Evolutionary conservation across 768 basidiomycete genomes (phyloP).

Genomic region (Russula sp.): DNA sequence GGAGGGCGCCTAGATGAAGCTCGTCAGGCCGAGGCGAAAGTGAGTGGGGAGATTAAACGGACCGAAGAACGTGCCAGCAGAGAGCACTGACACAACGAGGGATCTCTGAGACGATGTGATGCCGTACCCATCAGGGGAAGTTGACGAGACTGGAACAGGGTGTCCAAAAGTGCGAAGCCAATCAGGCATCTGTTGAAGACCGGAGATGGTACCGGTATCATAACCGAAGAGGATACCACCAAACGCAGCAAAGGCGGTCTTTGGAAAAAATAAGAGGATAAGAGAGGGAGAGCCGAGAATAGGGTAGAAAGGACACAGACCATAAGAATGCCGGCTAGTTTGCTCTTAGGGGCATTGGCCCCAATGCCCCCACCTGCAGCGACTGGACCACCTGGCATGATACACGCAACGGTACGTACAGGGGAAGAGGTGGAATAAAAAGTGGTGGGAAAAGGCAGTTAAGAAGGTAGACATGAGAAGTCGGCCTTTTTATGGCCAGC

Average conservation of each 20-base stretch:
- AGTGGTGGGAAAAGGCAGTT: neutral
- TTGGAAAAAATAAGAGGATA: neutral
- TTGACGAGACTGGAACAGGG: conserved; percentile 21
- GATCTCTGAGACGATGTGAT: conserved; percentile 41
- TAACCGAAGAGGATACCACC: conserved; percentile 50
- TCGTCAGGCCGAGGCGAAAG: neutral
- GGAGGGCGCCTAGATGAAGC: conserved; percentile 39
- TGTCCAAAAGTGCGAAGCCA: conserved; percentile 48
- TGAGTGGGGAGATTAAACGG: conserved; percentile 18
- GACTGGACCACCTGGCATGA: conserved; percentile 23
- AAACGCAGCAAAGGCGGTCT: conserved; percentile 33
- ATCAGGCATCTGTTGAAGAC: conserved; percentile 60
- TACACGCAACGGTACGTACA: neutral
- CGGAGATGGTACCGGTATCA: conserved; percentile 80
- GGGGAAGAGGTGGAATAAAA: neutral
- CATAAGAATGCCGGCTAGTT: conserved; percentile 32
- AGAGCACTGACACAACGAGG: conserved; percentile 61
- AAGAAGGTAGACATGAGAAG: neutral
- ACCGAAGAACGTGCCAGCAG: conserved; percentile 83
- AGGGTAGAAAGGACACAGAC: conserved; percentile 17
- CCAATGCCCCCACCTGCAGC: conserved; percentile 17
- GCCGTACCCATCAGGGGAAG: conserved; percentile 23
- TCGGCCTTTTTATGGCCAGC: conserved; percentile 8
- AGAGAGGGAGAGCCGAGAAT: neutral
- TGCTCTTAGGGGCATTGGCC: conserved; percentile 16